phyloP scores from a whole-genome alignment of 305 asterid genomes.

The Ilex paraguariensis region DNA sequence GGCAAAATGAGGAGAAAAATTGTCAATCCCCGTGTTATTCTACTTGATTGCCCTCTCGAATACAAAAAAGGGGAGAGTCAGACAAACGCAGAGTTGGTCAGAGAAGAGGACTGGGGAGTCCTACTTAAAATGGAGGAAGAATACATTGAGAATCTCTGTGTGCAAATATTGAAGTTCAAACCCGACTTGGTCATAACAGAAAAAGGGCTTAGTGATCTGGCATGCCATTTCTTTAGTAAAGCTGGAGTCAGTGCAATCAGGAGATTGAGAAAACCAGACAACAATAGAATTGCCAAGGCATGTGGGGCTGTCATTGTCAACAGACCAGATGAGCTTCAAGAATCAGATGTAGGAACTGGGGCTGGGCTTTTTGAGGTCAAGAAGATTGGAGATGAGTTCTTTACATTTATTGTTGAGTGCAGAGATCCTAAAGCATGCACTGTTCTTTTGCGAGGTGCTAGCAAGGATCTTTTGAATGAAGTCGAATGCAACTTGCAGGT shows the following conservation, averaged over 20 bases:
- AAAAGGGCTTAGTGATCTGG: conserved; percentile 92
- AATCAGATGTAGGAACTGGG: conserved; percentile 91
- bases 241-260: conserved; percentile 98
- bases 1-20: conserved; percentile 96
- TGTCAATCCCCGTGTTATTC: conserved; percentile 80
- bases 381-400: conserved; percentile 93
- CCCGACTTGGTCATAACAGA: conserved; percentile 93
- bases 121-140: conserved; percentile 96
- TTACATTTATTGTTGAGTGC: conserved; percentile 83
- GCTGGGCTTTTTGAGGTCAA: conserved; percentile 92
- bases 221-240: conserved; percentile 93
- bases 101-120: conserved; percentile 95
- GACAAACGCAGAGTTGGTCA: conserved; percentile 85
- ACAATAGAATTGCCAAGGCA: conserved; percentile 93
- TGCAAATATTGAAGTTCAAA: conserved; percentile 80
- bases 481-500: conserved; percentile 97
- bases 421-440: conserved; percentile 94
- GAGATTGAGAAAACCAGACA: conserved; percentile 81
- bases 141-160: conserved; percentile 73
- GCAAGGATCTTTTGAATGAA: conserved; percentile 94
- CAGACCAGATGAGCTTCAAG: conserved; percentile 95
- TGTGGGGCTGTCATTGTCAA: conserved; percentile 96
- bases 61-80: conserved; percentile 99
- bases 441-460: conserved; percentile 84
- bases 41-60: conserved; percentile 90